Evolutionary conservation across 306 rosid genomes (phyloP).

Genomic region (Amphicarpaea edgeworthii): DNA sequence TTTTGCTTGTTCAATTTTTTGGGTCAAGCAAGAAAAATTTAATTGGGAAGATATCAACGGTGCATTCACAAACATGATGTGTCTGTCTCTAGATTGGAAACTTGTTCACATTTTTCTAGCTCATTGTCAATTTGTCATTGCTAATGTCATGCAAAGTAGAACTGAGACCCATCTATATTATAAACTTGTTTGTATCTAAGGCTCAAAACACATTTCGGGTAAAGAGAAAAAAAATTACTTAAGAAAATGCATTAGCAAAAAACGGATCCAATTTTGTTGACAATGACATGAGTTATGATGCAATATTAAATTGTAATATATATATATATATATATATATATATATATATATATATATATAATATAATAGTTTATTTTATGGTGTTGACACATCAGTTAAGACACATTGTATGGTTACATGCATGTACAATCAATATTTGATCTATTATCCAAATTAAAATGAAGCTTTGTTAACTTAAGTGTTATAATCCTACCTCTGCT

Average conservation of each 20-base stretch:
- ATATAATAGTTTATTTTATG: too few species aligned
- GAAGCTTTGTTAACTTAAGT: too few species aligned
- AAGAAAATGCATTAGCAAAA: neutral
- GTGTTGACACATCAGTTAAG: too few species aligned
- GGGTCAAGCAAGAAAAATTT: constrained; percentile 52
- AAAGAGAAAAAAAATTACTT: neutral
- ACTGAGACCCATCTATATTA: neutral
- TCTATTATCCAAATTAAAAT: too few species aligned
- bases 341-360: too few species aligned
- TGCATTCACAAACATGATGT: constrained; percentile 2
- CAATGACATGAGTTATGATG: constrained; percentile 9
- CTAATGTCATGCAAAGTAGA: constrained; percentile 16
- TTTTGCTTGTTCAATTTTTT: constrained; percentile 1
- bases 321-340: too few species aligned
- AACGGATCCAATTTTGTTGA: neutral
- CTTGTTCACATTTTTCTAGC: constrained; percentile 38
- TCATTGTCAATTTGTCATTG: constrained; percentile 24
- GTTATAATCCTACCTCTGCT: too few species aligned
- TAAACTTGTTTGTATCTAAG: neutral
- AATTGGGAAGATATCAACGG: neutral
- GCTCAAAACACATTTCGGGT: neutral
- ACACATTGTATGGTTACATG: too few species aligned
- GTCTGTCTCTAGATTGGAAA: constrained; percentile 43
- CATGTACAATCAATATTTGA: too few species aligned
- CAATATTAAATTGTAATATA: neutral